Evolutionary conservation across 2,329 filamentous ascomycete genomes (phyloP).

Genomic region (Trichoderma sp.): DNA sequence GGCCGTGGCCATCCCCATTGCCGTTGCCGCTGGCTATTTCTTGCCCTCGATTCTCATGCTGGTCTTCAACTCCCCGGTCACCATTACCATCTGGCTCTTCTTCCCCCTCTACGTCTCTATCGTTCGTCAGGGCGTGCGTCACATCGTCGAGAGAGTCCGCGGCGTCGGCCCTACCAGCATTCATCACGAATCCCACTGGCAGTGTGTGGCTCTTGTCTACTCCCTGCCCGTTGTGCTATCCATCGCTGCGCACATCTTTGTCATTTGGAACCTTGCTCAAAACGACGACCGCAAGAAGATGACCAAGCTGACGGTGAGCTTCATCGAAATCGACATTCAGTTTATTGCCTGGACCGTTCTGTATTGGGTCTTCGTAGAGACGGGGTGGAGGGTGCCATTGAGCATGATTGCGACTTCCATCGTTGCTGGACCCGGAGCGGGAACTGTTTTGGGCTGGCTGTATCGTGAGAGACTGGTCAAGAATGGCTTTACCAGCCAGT

Average conservation of each 20-base stretch:
- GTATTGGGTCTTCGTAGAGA: conserved; percentile 53
- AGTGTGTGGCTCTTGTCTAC: conserved; percentile 42
- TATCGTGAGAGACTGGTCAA: conserved; percentile 38
- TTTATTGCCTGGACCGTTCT: conserved; percentile 47
- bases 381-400: conserved; percentile 41
- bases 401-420: conserved; percentile 31
- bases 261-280: conserved; percentile 39
- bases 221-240: conserved; percentile 44
- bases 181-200: conserved; percentile 43
- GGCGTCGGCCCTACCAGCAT: conserved; percentile 31
- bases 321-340: conserved; percentile 46
- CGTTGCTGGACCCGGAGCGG: conserved; percentile 39
- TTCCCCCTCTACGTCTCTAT: conserved; percentile 50
- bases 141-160: conserved; percentile 25
- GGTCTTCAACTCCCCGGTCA: conserved; percentile 34
- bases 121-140: conserved; percentile 39
- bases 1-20: conserved; percentile 53
- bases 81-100: conserved; percentile 48
- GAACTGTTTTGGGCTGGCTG: conserved; percentile 39
- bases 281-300: conserved; percentile 44
- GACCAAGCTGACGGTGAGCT: conserved; percentile 45
- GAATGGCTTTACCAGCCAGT: conserved; percentile 21
- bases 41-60: conserved; percentile 47
- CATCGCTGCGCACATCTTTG: conserved; percentile 40
- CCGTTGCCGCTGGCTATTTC: conserved; percentile 46